phyloP scores from a whole-genome alignment of 129 eudicot genomes.

The Artemisia argyi region DNA sequence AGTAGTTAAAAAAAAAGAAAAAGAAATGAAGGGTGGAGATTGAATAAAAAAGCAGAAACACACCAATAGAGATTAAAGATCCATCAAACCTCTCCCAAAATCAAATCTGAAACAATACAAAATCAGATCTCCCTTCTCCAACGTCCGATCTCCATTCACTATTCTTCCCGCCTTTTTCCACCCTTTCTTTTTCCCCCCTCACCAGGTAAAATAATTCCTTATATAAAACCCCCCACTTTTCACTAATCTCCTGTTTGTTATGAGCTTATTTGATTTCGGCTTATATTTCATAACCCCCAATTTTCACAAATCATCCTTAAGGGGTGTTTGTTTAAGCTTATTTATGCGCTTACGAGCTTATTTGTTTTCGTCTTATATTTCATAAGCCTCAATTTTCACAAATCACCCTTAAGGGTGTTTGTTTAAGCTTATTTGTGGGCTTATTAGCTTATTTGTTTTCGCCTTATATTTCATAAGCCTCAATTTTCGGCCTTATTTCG shows the following conservation, averaged over 20 bases:
- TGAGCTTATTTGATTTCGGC: no score
- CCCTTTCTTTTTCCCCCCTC: conserved; percentile 31
- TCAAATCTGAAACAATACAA: conserved; percentile 17
- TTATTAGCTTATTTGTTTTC: not conserved
- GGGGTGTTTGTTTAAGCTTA: no score
- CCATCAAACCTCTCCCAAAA: not conserved
- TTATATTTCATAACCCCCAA: no score
- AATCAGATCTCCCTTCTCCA: conserved; percentile 45
- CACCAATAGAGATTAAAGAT: conserved; percentile 30
- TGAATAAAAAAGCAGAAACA: conserved; percentile 10
- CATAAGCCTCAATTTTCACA: no score
- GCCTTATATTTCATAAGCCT: no score
- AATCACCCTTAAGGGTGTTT: no score
- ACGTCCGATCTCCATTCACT: conserved; percentile 51
- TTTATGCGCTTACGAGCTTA: not conserved
- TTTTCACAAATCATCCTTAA: no score
- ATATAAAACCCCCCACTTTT: no score
- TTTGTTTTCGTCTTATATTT: no score
- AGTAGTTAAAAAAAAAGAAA: not conserved
- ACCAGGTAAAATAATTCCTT: conserved; percentile 27
- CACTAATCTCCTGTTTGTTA: no score
- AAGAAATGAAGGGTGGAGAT: conserved; percentile 38
- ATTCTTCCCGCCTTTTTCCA: conserved; percentile 11
- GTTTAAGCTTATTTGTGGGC: no score
- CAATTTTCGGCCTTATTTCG: no score